A percentile compares a stretch with the other conserved stretches of the same genome.
These are phyloP conservation scores for Suillus brevipes DNA, from an alignment of 768 basidiomycete genomes.

Conservation along the genomic window DNA sequence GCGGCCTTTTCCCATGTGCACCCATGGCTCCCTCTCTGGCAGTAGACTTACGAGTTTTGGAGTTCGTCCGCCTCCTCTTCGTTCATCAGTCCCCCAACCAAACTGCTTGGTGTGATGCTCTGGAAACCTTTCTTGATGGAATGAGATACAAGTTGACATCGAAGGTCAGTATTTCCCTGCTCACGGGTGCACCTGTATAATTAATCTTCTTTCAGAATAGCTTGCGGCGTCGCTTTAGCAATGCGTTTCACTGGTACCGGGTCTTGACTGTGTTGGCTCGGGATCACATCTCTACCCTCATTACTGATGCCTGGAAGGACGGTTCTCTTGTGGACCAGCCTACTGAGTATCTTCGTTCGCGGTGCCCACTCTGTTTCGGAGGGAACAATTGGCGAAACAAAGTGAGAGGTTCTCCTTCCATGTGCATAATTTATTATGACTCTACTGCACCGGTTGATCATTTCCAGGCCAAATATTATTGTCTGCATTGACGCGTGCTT, in stretches of 20 bases:
- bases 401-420: not conserved
- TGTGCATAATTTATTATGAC: not conserved
- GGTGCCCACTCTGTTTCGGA: conserved; percentile 32
- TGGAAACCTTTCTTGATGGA: conserved; percentile 24
- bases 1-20: conserved; percentile 22
- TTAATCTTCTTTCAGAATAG: conserved; percentile 20
- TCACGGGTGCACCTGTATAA: no score
- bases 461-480: conserved; percentile 24
- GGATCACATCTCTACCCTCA: conserved; percentile 13
- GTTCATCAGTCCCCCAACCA: conserved; percentile 15
- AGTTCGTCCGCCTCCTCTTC: conserved; percentile 25
- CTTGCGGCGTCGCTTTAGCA: conserved; percentile 24
- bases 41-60: conserved; percentile 33
- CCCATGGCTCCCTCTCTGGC: conserved; percentile 28
- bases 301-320: not conserved
- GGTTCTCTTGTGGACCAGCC: conserved; percentile 2
- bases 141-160: conserved; percentile 22
- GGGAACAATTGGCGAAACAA: not conserved
- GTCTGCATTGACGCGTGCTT: conserved; percentile 38
- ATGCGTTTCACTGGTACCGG: conserved; percentile 29
- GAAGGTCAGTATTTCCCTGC: conserved; percentile 11
- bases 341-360: conserved; percentile 20
- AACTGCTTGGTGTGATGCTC: conserved; percentile 20
- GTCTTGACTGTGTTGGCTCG: conserved; percentile 16
- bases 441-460: not conserved